Evolutionary conservation across 1,139 yeast genomes (phyloP), one percentile per base, ranked within the genome.

Genomic region (Lodderomyces pseudojiufengensis): DNA sequence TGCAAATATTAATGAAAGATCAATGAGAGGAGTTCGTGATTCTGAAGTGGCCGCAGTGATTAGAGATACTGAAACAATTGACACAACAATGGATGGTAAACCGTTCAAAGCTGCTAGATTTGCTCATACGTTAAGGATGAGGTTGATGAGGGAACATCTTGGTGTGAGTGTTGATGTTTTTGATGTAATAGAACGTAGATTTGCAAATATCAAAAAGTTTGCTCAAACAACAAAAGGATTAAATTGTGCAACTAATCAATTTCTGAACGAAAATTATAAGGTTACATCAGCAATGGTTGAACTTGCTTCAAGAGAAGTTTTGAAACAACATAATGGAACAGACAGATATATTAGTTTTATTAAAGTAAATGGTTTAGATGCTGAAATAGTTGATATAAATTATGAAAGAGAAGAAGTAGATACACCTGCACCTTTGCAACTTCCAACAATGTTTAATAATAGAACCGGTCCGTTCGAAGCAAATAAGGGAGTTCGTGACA

Each of bases 111-210:
- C 92, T 1, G 94, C 88, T 2, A 80, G 79, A 48, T 94, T 92
- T 65, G 88, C 97, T 0, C 95, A 88, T 57, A 83, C 94, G 3
- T 65, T 94, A 44, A 72, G 99, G 53, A 76, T 88, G 66, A 73
- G 97, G 43, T 70, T 94, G 33, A 92, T 94, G 98, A 76, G 98
- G 46, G 99, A 94, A 55, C 98, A 94, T 59, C 58, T 94, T 24
- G 99, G 98, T 13, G 82, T 95, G 34, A 92, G 86, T 57, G 92
- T 90, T 32, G 98, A 94, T 59, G 70, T 83, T 20, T 63, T 92
- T 28, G 98, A 92, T 44, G 63, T 84, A 32, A 85, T 88, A 26
- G 97, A 92, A 52, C 71, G 94, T 50, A 70, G 84, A 46, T 84
- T 84, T 49, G 65, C 65, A 31, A 73, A 73, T 46, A 69, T 82